Evolutionary conservation across 352 stramenopile species (phyloP).

Genomic region (Pythium vanterpoolii): DNA sequence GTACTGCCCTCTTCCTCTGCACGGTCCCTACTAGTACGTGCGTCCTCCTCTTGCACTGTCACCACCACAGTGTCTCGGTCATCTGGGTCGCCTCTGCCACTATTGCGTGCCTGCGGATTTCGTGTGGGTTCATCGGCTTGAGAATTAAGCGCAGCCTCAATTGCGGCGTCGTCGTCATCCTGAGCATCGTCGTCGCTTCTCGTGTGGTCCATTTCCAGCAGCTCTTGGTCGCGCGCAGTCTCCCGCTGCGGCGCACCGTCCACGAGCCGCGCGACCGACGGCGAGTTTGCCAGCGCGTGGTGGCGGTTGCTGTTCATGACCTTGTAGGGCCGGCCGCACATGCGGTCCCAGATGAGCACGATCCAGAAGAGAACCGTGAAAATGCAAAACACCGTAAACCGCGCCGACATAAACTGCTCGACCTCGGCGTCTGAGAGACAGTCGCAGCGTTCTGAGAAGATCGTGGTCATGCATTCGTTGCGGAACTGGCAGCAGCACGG

Average conservation of each 20-base stretch:
- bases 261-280: conserved; percentile 32
- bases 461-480: conserved; percentile 76
- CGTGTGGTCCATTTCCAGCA: conserved; percentile 22
- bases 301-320: conserved; percentile 78
- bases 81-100: no score
- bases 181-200: neutral
- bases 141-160: conserved; percentile 5
- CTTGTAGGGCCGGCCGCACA: conserved; percentile 72
- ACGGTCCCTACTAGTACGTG: neutral
- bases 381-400: conserved; percentile 70
- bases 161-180: conserved; percentile 6
- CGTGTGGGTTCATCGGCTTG: conserved; percentile 6
- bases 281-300: conserved; percentile 48
- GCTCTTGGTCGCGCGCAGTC: conserved; percentile 24
- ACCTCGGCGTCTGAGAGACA: conserved; percentile 59
- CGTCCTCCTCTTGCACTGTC: conserved; percentile 1
- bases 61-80: conserved; percentile 5
- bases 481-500: conserved; percentile 73
- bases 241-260: conserved; percentile 17
- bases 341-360: conserved; percentile 68
- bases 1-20: neutral
- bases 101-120: neutral
- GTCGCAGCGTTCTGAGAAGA: conserved; percentile 39
- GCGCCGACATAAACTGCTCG: conserved; percentile 57
- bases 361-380: conserved; percentile 58